phyloP scores from a whole-genome alignment of 1,284 basidiomycete species.

The Ganoderma sinense region DNA sequence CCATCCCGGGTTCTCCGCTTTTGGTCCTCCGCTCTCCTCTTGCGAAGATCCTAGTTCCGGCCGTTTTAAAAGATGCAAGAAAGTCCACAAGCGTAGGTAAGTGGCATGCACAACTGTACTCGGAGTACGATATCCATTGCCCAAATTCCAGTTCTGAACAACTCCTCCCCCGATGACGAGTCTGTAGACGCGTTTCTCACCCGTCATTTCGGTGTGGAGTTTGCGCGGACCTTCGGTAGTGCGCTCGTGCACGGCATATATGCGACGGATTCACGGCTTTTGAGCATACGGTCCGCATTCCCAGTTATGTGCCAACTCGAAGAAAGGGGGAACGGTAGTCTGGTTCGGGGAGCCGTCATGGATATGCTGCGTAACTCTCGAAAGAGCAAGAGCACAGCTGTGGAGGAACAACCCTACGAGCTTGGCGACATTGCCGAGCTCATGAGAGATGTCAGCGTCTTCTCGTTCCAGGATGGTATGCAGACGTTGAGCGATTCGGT shows the following conservation, averaged over 20 bases:
- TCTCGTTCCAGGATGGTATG: constrained; percentile 84
- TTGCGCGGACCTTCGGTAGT: constrained; percentile 82
- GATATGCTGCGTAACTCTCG: constrained; percentile 31
- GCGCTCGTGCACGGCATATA: constrained; percentile 95
- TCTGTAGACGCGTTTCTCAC: constrained; percentile 83
- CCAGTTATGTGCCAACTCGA: constrained; percentile 78
- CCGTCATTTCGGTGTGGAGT: constrained; percentile 76
- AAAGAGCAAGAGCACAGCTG: constrained; percentile 23
- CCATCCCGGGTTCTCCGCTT: constrained; percentile 53
- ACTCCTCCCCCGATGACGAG: constrained; percentile 63
- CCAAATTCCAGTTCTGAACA: constrained; percentile 8
- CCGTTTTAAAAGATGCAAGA: constrained; percentile 68
- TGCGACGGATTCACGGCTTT: constrained; percentile 79
- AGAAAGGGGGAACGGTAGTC: constrained; percentile 68
- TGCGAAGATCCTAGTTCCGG: constrained; percentile 57
- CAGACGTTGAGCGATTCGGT: constrained; percentile 72
- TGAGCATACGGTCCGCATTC: constrained; percentile 85
- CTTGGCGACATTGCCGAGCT: constrained; percentile 58
- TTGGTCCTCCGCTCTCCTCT: constrained; percentile 56
- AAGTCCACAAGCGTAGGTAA: background rate
- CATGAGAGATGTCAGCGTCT: constrained; percentile 75
- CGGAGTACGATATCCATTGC: background rate
- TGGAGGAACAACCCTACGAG: constrained; percentile 50
- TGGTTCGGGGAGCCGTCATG: constrained; percentile 69
- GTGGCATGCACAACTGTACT: background rate